Base-by-base conservation (phyloP, 306 rosid species). In the Amphicarpaea edgeworthii region DNA sequence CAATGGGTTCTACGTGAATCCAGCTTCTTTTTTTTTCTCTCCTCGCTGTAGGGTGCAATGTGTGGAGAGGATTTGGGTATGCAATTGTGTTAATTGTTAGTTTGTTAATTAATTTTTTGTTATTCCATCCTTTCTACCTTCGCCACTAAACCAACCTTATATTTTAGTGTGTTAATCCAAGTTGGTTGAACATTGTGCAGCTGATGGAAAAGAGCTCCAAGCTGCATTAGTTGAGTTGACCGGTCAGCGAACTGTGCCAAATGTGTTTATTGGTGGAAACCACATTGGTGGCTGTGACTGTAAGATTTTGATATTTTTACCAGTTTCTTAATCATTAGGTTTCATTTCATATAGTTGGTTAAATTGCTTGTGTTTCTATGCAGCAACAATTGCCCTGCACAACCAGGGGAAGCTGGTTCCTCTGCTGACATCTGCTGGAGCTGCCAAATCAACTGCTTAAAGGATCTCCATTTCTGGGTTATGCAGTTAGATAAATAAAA, bases 221-320 rank as follows among this genome's bases (percentile, higher is more conserved):
- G 62, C 87, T 9, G 97, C 97, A 54, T 76, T 95, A 37, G 73
- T 30, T 9, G 83, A 89, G 88, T 86, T 87, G 92, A 90, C 97
- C 8, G 92, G 90, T 53, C 97, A 85, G 77, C 54, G 85, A 46
- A 89, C 98, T 5, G 98, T 95, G 78, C 98, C 98, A 42, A 92
- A 92, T 88, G 98, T 95, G 43, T 95, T 95, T 68, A 88, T 95
- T 5, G 93, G 87, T 2, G 97, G 97, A 75, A 87, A 89, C 28
- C 98, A 95, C 69, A 88, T 95, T 38, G 98, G 97, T 67, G 98
- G 99, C 79, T 95, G 97, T 26, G 97, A 95, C 61, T 0, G 98
- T 95, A 89, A 85, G 89, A 71, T 79, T 58, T 72, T 12, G 5
- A 49, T 65, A 32, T 24, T 49, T 40, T 7, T 6, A 3, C 24